phyloP scores from a whole-genome alignment of 139 green algal genomes.

The Chlorella sorokiniana region DNA sequence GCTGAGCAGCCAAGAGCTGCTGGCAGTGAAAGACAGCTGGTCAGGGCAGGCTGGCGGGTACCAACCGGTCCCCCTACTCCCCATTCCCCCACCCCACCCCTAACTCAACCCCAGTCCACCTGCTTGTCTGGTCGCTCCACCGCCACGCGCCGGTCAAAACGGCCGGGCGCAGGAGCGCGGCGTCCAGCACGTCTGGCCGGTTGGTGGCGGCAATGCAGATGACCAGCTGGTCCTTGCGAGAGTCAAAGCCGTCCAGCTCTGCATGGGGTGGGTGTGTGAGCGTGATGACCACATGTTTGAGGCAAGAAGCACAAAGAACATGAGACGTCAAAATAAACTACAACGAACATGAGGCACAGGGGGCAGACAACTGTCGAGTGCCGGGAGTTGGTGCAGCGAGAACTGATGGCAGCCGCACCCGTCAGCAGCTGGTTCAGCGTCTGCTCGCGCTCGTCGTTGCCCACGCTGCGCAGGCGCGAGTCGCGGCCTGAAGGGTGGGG shows the following conservation, averaged over 20 bases:
- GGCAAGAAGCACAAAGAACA: too few relatives aligned
- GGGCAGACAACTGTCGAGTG: too few relatives aligned
- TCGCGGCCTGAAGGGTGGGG: constrained; percentile 61
- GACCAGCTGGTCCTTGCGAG: constrained; percentile 55
- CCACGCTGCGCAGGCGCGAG: constrained; percentile 65
- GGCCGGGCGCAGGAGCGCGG: constrained; percentile 79
- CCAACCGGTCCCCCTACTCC: not conserved
- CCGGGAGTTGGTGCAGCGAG: too few relatives aligned
- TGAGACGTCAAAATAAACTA: too few relatives aligned
- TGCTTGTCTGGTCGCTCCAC: constrained; percentile 77
- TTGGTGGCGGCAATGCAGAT: constrained; percentile 91
- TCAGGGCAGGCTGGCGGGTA: too few relatives aligned
- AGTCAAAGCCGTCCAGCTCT: constrained; percentile 87
- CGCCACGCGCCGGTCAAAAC: constrained; percentile 82
- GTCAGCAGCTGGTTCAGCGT: constrained; percentile 94
- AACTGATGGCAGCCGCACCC: too few relatives aligned
- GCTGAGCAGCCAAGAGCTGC: too few relatives aligned
- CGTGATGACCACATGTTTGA: too few relatives aligned
- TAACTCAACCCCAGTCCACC: too few relatives aligned
- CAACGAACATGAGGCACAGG: too few relatives aligned
- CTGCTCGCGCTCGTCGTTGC: constrained; percentile 92
- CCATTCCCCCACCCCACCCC: not conserved
- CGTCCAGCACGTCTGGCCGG: constrained; percentile 87
- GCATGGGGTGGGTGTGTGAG: not conserved
- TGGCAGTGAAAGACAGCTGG: too few relatives aligned